A percentile compares a stretch with the other conserved stretches of the same genome.
phyloP scores from a whole-genome alignment of 2,329 filamentous ascomycete genomes.

The Colletotrichum scovillei region DNA sequence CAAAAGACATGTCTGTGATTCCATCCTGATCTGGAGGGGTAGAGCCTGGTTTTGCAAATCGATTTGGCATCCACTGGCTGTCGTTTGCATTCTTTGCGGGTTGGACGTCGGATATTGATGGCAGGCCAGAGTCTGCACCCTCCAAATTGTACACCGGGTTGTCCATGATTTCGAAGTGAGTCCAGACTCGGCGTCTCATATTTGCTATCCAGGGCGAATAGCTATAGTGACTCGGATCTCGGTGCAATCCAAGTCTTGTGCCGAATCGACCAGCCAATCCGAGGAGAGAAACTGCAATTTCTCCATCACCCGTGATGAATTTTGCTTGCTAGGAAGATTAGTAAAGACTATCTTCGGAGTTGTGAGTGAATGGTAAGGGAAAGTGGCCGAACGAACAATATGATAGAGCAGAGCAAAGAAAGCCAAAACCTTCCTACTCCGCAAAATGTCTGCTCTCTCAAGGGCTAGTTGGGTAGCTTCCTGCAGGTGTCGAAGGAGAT shows the following conservation, averaged over 20 bases:
- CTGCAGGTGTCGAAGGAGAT: constrained; percentile 24
- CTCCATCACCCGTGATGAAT: constrained; percentile 27
- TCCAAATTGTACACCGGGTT: constrained; percentile 36
- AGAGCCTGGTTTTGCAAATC: constrained; percentile 34
- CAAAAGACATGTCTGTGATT: constrained; percentile 38
- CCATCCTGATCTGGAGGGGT: constrained; percentile 33
- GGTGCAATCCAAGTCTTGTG: constrained; percentile 24
- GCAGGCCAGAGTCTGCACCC: constrained; percentile 35
- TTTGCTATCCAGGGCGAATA: constrained; percentile 28
- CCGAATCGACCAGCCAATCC: constrained; percentile 31
- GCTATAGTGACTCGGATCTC: constrained; percentile 31
- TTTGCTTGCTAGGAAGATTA: constrained; percentile 21
- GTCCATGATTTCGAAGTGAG: constrained; percentile 35
- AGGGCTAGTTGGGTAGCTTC: constrained; percentile 22
- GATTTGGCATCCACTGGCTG: constrained; percentile 34
- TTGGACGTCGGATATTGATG: constrained; percentile 29
- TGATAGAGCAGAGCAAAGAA: constrained; percentile 27
- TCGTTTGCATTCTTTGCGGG: constrained; percentile 35
- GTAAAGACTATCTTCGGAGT: not conserved
- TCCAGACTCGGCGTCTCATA: constrained; percentile 25
- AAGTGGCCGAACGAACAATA: constrained; percentile 15
- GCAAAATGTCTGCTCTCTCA: constrained; percentile 27
- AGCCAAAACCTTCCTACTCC: constrained; percentile 23
- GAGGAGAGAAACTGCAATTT: constrained; percentile 19
- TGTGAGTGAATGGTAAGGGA: not conserved